Percentiles rank a stretch among this genome's conserved stretches.
These are phyloP conservation scores for Auricularia heimuer DNA, from an alignment of 768 basidiomycete species.

Conservation along the genomic window DNA sequence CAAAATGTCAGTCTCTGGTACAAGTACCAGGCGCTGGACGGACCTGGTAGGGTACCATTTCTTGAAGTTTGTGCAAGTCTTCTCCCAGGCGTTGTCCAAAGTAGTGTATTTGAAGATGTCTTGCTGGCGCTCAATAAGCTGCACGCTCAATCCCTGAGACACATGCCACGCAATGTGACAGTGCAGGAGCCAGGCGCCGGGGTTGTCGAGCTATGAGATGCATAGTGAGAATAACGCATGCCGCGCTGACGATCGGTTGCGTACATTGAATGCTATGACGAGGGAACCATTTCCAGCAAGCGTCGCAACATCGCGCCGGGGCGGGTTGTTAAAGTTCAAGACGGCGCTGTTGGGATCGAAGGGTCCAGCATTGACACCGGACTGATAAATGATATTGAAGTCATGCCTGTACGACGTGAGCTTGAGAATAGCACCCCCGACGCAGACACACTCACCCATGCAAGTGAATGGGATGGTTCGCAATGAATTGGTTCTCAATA, in stretches of 20 bases:
- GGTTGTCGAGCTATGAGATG: not conserved
- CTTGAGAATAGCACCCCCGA: not conserved
- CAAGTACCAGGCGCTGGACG: not conserved
- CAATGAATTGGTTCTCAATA: not conserved
- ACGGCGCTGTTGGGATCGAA: not conserved
- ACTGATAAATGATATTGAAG: not conserved
- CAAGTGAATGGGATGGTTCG: not conserved
- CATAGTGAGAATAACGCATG: not conserved
- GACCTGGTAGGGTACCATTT: not conserved
- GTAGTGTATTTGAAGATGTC: not conserved
- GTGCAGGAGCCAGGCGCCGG: not conserved
- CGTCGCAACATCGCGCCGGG: not conserved
- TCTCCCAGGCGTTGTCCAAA: not conserved
- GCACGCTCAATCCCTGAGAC: not conserved
- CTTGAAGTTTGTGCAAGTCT: not conserved
- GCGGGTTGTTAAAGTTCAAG: not conserved
- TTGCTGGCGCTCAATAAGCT: not conserved
- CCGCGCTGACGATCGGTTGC: not conserved
- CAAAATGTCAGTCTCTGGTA: not conserved
- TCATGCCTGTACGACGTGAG: not conserved
- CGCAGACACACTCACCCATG: not conserved
- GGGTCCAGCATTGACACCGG: not conserved
- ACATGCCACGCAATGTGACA: constrained; percentile 1
- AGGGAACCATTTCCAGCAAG: not conserved
- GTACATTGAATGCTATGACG: not conserved